These are phyloP conservation scores for Saccharomyces paradoxus DNA, from an alignment of 805 yeast species.

Conservation along the genomic window DNA sequence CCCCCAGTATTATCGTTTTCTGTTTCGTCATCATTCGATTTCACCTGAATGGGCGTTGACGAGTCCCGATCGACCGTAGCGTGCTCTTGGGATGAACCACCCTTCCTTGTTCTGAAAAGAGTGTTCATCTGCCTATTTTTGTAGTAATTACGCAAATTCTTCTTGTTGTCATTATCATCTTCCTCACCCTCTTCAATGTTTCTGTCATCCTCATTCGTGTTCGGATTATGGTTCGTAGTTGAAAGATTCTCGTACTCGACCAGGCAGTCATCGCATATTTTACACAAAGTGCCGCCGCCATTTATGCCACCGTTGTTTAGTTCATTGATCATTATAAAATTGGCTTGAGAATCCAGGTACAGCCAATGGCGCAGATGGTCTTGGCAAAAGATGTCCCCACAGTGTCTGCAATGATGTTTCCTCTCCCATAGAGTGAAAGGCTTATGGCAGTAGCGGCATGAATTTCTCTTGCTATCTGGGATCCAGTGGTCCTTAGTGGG, in stretches of 20 bases:
- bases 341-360: constrained; percentile 50
- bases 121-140: background rate
- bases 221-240: constrained; percentile 2
- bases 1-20: constrained; percentile 27
- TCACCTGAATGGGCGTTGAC: background rate
- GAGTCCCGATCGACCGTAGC: background rate
- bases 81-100: background rate
- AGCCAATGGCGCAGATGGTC: constrained; percentile 53
- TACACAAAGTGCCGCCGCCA: constrained; percentile 47
- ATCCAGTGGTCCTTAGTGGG: constrained; percentile 67
- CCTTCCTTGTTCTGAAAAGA: background rate
- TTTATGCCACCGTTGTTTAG: constrained; percentile 40
- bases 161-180: background rate
- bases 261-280: constrained; percentile 64
- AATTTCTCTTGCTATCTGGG: constrained; percentile 54
- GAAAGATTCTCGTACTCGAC: constrained; percentile 46
- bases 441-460: constrained; percentile 62
- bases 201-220: constrained; percentile 1
- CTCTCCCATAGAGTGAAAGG: constrained; percentile 71
- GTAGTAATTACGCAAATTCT: background rate
- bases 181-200: constrained; percentile 3
- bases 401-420: constrained; percentile 76
- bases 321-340: constrained; percentile 39
- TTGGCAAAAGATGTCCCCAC: constrained; percentile 75
- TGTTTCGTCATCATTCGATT: background rate